phyloP scores from a whole-genome alignment of 2,329 filamentous ascomycete genomes.

The Cladosporium sp. region DNA sequence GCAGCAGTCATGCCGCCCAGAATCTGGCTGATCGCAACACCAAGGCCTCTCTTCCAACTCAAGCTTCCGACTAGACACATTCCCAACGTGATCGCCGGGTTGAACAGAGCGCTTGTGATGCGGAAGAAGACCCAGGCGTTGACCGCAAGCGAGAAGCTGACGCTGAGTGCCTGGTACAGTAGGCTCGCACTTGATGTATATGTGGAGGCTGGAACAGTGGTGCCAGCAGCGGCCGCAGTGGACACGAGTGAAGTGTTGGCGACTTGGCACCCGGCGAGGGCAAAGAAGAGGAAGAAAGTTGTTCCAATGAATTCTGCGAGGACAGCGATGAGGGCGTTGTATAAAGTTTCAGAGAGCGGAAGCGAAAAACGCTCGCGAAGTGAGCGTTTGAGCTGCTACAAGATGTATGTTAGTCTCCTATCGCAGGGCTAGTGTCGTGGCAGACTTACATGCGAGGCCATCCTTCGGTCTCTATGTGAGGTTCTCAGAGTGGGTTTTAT shows the following conservation, averaged over 20 bases:
- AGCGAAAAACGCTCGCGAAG: background rate
- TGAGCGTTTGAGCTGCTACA: background rate
- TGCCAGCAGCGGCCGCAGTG: slow-evolving; percentile 18
- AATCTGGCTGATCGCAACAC: slow-evolving; percentile 29
- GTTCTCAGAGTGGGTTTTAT: too few relatives aligned
- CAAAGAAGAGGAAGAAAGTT: slow-evolving; percentile 33
- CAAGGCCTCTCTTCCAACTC: slow-evolving; percentile 21
- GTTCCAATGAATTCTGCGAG: slow-evolving; percentile 33
- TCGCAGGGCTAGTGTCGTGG: too few relatives aligned
- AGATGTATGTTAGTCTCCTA: background rate
- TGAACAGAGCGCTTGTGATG: slow-evolving; percentile 29
- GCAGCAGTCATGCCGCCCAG: slow-evolving; percentile 29
- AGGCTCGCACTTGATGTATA: slow-evolving; percentile 24
- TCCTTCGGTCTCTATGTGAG: too few relatives aligned
- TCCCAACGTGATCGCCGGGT: slow-evolving; percentile 31
- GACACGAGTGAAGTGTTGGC: slow-evolving; percentile 40
- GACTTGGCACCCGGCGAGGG: slow-evolving; percentile 34
- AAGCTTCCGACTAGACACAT: slow-evolving; percentile 27
- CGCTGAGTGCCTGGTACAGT: slow-evolving; percentile 28
- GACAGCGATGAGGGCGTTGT: slow-evolving; percentile 22
- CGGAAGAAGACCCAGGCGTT: slow-evolving; percentile 29
- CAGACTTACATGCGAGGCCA: too few relatives aligned
- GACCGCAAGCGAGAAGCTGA: slow-evolving; percentile 29
- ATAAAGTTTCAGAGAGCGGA: background rate
- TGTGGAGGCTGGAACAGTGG: slow-evolving; percentile 1